Evolutionary conservation across 495 filamentous ascomycete species (phyloP), one percentile per base, ranked within the genome.

Genomic region (Trichoderma asperelloides): DNA sequence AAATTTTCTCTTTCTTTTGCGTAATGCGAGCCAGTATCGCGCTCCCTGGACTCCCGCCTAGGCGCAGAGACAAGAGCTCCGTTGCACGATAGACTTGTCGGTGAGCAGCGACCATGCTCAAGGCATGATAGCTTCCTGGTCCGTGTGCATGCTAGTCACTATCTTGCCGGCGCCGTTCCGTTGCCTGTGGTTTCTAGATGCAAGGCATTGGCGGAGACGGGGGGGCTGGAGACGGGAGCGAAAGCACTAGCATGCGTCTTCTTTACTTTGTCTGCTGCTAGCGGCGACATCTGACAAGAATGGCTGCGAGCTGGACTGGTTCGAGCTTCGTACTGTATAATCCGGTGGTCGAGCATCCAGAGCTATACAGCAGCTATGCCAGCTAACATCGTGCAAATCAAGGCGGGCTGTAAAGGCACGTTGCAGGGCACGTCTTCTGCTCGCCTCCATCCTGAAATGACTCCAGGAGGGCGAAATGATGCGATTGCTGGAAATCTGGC

Each of bases 191-290:
- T 45, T 16, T 45, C 12, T 27, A 27, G n/a, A 60, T 60, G 55
- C 55, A 60, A 60, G 55, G 55, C 55, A 60, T 60, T 60, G 55
- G 55, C 55, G 55, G 55, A 60, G 55, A 60, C 55, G 55, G 55
- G 55, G 55, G 27, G 55, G 15, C n/a, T 60, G 55, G 25, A 60
- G 55, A 60, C 55, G 55, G 55, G 55, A 60, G 55, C 55, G 55
- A 60, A 51, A 55, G 55, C 23, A 30, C 55, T 60, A 28, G 55
- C 16, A 28, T 60, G 23, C 11, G 27, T 27, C 16, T 60, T 21
- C 3, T 55, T 55, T 55, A 60, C 8, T 60, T 12, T 13, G 55
- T 28, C 30, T 25, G 49, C 49, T 23, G 23, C 55, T 60, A 60
- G 55, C n/a, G 6, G 6, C 2, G 16, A 25, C 18, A 51, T 0